Conservation (phyloP, 1,139 yeast genomes). For the Geotrichum fermentans region DNA sequence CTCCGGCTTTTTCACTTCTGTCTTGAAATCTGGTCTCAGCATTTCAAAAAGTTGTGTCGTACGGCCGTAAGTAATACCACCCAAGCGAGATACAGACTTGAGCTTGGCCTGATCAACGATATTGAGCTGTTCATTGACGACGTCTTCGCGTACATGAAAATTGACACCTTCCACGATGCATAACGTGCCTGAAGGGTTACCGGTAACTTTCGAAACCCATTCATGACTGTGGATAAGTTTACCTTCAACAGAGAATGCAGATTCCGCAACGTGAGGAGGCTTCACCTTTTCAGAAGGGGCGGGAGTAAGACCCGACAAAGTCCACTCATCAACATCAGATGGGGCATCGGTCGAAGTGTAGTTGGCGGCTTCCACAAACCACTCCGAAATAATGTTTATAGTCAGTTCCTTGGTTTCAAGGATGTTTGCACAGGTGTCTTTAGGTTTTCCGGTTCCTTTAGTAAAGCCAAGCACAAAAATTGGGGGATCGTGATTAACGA, state of each 20-base stretch:
- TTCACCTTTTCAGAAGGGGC: slow-evolving; percentile 44
- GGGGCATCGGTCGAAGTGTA: slow-evolving; percentile 49
- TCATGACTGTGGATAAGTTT: slow-evolving; percentile 45
- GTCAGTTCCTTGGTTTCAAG: slow-evolving; percentile 52
- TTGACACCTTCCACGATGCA: slow-evolving; percentile 52
- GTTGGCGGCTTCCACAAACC: slow-evolving; percentile 63
- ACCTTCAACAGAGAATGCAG: slow-evolving; percentile 57
- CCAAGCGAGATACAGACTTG: slow-evolving; percentile 53
- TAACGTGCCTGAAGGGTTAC: slow-evolving; percentile 41
- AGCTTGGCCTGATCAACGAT: slow-evolving; percentile 46
- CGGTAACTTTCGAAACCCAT: slow-evolving; percentile 44
- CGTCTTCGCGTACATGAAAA: slow-evolving; percentile 55
- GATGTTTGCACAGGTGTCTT: slow-evolving; percentile 50
- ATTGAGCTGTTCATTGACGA: slow-evolving; percentile 43
- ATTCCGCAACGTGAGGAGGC: slow-evolving; percentile 56
- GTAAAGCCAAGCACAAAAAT: slow-evolving; percentile 50
- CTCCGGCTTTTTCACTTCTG: slow-evolving; percentile 22
- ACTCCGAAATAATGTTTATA: slow-evolving; percentile 57
- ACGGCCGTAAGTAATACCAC: slow-evolving; percentile 51
- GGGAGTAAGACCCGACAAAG: slow-evolving; percentile 52
- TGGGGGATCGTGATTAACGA: slow-evolving; percentile 55
- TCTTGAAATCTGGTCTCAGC: slow-evolving; percentile 42
- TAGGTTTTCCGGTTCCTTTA: slow-evolving; percentile 40
- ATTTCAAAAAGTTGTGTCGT: slow-evolving; percentile 44
- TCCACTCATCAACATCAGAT: slow-evolving; percentile 50